Base-by-base conservation (phyloP, 768 basidiomycete genomes). In the Boletus rufocinnamomeus region DNA sequence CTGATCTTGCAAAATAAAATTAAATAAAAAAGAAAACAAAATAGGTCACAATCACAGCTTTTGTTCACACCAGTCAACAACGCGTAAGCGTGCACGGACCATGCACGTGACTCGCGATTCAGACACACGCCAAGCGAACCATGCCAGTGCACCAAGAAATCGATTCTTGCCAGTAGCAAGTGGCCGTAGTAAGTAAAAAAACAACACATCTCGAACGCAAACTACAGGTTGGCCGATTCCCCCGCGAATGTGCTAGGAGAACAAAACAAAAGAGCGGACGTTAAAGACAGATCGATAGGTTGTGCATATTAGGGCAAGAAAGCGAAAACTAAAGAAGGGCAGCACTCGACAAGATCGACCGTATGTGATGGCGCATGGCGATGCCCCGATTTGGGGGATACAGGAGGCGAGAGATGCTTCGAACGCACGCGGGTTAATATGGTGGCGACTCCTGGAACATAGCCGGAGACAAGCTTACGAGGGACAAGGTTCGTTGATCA, bases 41-140 rank as follows among this genome's bases (percentile, higher is more conserved):
- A 34, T 50, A 3, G 19, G 1, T 14, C 34, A 27, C 27, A n/a
- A 35, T 35, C 14, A 34, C 28, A 7, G 28, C 47, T 48, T 48
- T 32, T 40, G 28, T 47, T 30, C 47, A 51, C 30, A 44, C 34
- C 52, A 44, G 40, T 69, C 60, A 68, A 64, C 68, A 57, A 60
- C 43, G 52, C 55, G 60, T 65, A 38, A 54, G 6, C 46, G 52
- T 58, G 70, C 70, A 71, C 70, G 61, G 70, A 66, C 70, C 69
- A 69, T 0, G 0, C 69, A 71, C 66, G 66, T 71, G 69, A 61
- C 48, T 9, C n/a, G n/a, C n/a, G n/a, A n/a, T n/a, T n/a, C n/a
- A n/a, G n/a, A n/a, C n/a, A n/a, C n/a, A n/a, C n/a, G n/a, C n/a
- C n/a, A n/a, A n/a, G n/a, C n/a, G n/a, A n/a, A n/a, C n/a, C n/a